Evolutionary conservation across 2,329 filamentous ascomycete genomes (phyloP).

Genomic region (Cytospora leucostoma): DNA sequence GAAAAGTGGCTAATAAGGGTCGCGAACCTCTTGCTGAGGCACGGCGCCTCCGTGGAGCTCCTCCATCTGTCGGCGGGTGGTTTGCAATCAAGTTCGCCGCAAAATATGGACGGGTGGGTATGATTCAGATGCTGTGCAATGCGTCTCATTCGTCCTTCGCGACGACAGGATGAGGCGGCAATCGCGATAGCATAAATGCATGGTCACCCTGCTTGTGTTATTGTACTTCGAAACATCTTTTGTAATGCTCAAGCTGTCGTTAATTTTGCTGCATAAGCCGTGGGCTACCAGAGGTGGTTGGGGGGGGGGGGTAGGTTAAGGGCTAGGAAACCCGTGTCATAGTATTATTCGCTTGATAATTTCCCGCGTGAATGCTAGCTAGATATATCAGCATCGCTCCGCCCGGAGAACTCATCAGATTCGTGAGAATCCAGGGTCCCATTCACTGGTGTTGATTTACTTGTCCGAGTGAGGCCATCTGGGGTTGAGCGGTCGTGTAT

Average conservation of each 20-base stretch:
- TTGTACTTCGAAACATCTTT: not conserved
- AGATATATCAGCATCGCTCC: no score
- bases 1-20: not conserved
- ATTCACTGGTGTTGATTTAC: no score
- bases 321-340: no score
- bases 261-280: not conserved
- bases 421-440: no score
- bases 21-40: not conserved
- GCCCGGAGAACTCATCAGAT: no score
- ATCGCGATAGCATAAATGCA: not conserved
- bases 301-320: no score
- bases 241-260: not conserved
- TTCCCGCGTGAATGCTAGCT: no score
- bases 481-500: not conserved
- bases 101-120: not conserved
- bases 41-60: not conserved
- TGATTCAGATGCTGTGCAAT: not conserved
- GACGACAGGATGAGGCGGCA: not conserved
- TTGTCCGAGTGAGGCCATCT: not conserved
- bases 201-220: not conserved
- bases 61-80: not conserved
- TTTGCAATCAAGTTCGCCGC: conserved; percentile 5
- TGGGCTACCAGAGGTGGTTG: no score
- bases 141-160: not conserved
- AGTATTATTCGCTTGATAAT: no score